Evolutionary conservation across 140 eudicot species (phyloP), one percentile per base, ranked within the genome.

Genomic region (Erigeron philadelphicus): DNA sequence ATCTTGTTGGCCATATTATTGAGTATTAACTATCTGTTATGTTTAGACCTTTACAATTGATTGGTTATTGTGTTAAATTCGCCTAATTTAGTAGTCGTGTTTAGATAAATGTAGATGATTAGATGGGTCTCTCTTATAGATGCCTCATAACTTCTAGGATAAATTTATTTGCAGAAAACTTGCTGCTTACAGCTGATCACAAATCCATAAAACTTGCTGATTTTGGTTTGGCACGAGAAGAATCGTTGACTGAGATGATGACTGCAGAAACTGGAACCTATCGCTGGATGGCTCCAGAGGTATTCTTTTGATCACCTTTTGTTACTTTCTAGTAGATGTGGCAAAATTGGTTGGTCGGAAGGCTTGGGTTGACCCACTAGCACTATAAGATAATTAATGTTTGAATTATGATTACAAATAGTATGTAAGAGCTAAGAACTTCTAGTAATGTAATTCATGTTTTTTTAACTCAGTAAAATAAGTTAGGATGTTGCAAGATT

Each of bases 241-340:
- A 91, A 77, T 83, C 97, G 6, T 79, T 91, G 77, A 91, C 97
- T 8, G 97, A 91, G 78, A 91, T 91, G 97, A 91, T 91, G 97
- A 91, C 97, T 41, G 96, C 97, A 21, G 97, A 91, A 76, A 91
- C 97, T 0, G 97, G 97, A 79, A 90, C 97, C 6, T 90, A 90
- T 64, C 94, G 97, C 38, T 88, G 97, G 97, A 90, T 90, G 97
- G 96, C 97, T 72, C 97, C 97, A 1, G 97, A 91, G 91, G 97
- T 88, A 80, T 61, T 64, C 25, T 50, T 54, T 35, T 18, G 45
- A 25, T 75, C 6, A 65, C 42, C 40, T 3, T 66, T 35, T 67
- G 12, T 25, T 47, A 21, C 46, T 23, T 62, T 40, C 40, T 2
- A 12, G 40, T 15, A 44, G 7, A 44, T 17, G 15, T 54, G 72